Evolutionary conservation across 306 rosid genomes (phyloP), one percentile per base, ranked within the genome.

Genomic region (Cicer bijugum): DNA sequence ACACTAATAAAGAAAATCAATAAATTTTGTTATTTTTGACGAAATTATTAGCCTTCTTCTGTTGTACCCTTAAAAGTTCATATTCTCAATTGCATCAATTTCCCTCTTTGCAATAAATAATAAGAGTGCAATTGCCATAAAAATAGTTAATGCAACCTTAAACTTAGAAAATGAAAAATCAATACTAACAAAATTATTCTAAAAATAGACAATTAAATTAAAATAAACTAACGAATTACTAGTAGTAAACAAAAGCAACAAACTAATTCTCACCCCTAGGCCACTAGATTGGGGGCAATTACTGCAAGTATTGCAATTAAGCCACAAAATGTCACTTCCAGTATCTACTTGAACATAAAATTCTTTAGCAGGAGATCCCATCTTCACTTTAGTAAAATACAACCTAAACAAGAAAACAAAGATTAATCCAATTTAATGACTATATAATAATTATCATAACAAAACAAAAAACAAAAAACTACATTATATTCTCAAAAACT

Each of bases 301-400:
- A 43, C 80, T 84, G 86, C 99, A 94, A 60, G 96, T 81, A 67
- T 77, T 86, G 86, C 99, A 91, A 69, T 79, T 91, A 39, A 94
- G 85, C 99, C 97, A 94, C 86, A 94, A 86, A 65, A 91, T 89
- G 69, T 91, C 97, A 62, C 97, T 94, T 74, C 97, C 97, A 12
- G 97, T 91, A 80, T 94, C 99, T 58, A 91, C 88, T 85, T 94
- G 99, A 52, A 91, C 96, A 40, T 87, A 82, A 79, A 88, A 94
- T 80, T 94, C 97, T 81, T 77, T 89, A 11, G 97, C 93, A 33
- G 99, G 99, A 74, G 99, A 89, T 51, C 99, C 99, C 73, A 94
- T 72, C 81, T 88, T 91, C 66, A 94, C 96, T 88, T 87, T 91
- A 0, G 99, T 94, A 63, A 88, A 91, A 85, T 94, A 94, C 76